Conservation (phyloP, 164 flowering plant genomes). For the Piper betle region DNA sequence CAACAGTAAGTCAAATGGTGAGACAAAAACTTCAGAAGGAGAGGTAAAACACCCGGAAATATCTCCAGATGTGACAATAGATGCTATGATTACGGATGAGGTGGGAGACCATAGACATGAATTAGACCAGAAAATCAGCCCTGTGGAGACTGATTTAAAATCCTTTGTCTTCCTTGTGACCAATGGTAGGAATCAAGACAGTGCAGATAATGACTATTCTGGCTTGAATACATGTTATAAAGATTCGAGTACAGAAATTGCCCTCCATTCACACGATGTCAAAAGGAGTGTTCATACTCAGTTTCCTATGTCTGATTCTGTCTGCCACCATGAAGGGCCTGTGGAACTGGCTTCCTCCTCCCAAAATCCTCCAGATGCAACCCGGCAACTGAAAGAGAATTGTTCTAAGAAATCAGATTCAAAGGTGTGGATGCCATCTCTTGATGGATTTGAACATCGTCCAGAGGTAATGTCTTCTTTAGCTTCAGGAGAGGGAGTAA, state of each 20-base stretch:
- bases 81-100: background rate
- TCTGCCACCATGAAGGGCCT: constrained; percentile 6
- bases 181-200: background rate
- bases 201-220: background rate
- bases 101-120: background rate
- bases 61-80: constrained; percentile 1
- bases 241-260: constrained; percentile 10
- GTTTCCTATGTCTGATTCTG: constrained; percentile 9
- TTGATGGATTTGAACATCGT: constrained; percentile 6
- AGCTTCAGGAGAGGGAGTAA: constrained; percentile 15
- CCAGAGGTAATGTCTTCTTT: constrained; percentile 11
- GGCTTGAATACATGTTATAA: background rate
- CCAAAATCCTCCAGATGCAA: constrained; percentile 12
- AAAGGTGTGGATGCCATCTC: constrained; percentile 11
- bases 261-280: constrained; percentile 2
- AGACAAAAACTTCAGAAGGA: constrained; percentile 2
- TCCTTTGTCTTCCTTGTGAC: background rate
- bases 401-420: constrained; percentile 7
- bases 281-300: constrained; percentile 11
- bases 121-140: background rate
- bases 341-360: constrained; percentile 8
- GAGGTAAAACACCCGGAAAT: constrained; percentile 2
- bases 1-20: constrained; percentile 10
- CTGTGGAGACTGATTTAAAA: background rate
- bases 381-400: constrained; percentile 19